phyloP scores from a whole-genome alignment of 2,329 filamentous ascomycete genomes.

The Penicillium sp. region DNA sequence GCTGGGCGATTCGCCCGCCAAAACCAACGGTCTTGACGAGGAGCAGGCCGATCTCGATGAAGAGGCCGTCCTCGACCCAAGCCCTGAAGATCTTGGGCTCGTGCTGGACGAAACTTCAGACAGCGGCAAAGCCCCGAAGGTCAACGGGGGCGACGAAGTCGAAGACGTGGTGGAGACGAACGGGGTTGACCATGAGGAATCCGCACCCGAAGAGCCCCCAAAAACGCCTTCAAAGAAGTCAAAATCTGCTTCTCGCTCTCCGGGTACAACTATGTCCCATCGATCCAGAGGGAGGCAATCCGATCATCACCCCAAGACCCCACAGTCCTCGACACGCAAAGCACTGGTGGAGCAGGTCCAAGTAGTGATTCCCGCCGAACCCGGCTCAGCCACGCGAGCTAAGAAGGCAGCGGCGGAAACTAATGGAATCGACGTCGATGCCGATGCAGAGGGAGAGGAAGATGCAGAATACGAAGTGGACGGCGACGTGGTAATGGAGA shows the following conservation, averaged over 20 bases:
- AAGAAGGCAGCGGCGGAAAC: conserved; percentile 10
- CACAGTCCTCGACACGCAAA: conserved; percentile 21
- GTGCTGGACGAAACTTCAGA: conserved; percentile 6
- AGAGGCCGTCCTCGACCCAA: conserved; percentile 13
- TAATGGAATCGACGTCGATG: conserved; percentile 22
- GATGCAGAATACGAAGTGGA: conserved; percentile 29
- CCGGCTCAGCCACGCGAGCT: conserved; percentile 12
- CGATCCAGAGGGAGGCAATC: conserved; percentile 12
- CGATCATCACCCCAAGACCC: conserved; percentile 14
- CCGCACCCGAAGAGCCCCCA: conserved; percentile 4
- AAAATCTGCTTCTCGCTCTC: conserved; percentile 16
- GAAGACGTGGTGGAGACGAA: conserved; percentile 12
- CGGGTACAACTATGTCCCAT: conserved; percentile 12
- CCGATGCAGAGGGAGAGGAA: conserved; percentile 26
- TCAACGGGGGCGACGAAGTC: conserved; percentile 8
- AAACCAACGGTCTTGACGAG: conserved; percentile 27
- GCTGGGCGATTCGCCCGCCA: conserved; percentile 29
- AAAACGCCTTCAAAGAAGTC: conserved; percentile 18
- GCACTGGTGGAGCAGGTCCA: conserved; percentile 24
- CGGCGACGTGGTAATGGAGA: conserved; percentile 31
- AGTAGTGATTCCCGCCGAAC: conserved; percentile 30
- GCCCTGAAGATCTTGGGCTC: conserved; percentile 8
- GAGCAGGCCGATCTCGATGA: conserved; percentile 8
- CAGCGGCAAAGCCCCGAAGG: conserved; percentile 3
- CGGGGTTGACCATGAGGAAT: conserved; percentile 11